Conservation (phyloP, 352 stramenopile genomes). For the Phytophthora idaei region DNA sequence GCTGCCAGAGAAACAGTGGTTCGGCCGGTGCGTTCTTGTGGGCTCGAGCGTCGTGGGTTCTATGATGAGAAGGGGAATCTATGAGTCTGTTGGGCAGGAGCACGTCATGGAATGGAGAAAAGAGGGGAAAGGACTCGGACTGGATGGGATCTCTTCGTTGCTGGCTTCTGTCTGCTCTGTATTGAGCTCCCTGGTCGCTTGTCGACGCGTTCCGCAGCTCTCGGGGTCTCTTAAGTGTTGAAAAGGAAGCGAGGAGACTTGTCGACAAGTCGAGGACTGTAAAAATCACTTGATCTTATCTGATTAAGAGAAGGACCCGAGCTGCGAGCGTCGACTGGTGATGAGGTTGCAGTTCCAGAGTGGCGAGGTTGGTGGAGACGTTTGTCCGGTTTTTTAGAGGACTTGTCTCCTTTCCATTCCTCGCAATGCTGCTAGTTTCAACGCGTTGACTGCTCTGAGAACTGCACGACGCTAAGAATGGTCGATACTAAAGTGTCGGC, state of each 20-base stretch:
- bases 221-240: constrained; percentile 32
- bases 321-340: neutral
- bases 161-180: constrained; percentile 7
- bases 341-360: constrained; percentile 31
- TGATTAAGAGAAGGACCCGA: constrained; percentile 29
- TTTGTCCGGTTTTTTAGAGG: neutral
- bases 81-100: constrained; percentile 6
- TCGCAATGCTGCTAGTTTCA: constrained; percentile 10
- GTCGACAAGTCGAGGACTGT: constrained; percentile 57
- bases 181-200: constrained; percentile 36
- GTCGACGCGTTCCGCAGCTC: constrained; percentile 8
- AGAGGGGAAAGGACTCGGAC: neutral
- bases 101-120: constrained; percentile 12
- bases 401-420: constrained; percentile 14
- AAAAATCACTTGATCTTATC: constrained; percentile 93
- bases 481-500: neutral
- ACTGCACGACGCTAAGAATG: constrained; percentile 15
- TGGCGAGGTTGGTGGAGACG: neutral
- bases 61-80: constrained; percentile 46
- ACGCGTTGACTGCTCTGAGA: constrained; percentile 41
- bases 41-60: constrained; percentile 18
- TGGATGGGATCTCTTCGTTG: neutral
- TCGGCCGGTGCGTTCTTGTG: constrained; percentile 61
- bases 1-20: constrained; percentile 89
- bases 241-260: constrained; percentile 57